Percentiles rank a stretch among this genome's conserved stretches.
phyloP scores from a whole-genome alignment of 2,329 filamentous ascomycete species.

The Fusarium domesticum region DNA sequence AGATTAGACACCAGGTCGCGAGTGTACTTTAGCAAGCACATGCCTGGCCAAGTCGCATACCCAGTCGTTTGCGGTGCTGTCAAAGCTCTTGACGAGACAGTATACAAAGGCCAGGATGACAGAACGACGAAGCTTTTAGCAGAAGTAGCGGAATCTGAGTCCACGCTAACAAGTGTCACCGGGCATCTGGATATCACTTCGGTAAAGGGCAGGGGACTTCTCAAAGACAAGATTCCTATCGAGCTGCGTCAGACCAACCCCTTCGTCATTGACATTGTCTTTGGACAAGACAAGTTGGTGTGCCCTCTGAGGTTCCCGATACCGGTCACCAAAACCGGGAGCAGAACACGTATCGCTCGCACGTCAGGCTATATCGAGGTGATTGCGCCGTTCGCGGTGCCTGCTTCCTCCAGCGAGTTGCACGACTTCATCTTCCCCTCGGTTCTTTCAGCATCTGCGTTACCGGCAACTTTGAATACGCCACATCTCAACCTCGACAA shows the following conservation, averaged over 20 bases:
- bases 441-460: constrained; percentile 21
- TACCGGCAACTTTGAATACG: constrained; percentile 39
- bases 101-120: constrained; percentile 18
- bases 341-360: constrained; percentile 42
- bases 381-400: constrained; percentile 34
- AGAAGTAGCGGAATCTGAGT: constrained; percentile 30
- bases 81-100: constrained; percentile 18
- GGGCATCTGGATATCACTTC: constrained; percentile 40
- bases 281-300: constrained; percentile 33
- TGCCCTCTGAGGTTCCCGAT: constrained; percentile 39
- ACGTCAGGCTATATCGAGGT: constrained; percentile 46
- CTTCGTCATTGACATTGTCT: constrained; percentile 41
- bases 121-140: constrained; percentile 28
- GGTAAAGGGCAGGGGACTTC: constrained; percentile 34
- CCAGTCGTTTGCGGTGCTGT: constrained; percentile 26
- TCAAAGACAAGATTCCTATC: constrained; percentile 39
- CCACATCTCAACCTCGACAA: constrained; percentile 44
- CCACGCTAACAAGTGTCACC: constrained; percentile 36
- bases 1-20: constrained; percentile 26
- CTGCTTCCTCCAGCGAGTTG: constrained; percentile 24
- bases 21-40: constrained; percentile 38
- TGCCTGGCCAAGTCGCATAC: constrained; percentile 35
- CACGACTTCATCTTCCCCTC: constrained; percentile 39
- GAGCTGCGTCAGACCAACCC: constrained; percentile 38
- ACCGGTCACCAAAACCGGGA: constrained; percentile 36